phyloP scores from a whole-genome alignment of 805 yeast species.

The Candida ortonii region DNA sequence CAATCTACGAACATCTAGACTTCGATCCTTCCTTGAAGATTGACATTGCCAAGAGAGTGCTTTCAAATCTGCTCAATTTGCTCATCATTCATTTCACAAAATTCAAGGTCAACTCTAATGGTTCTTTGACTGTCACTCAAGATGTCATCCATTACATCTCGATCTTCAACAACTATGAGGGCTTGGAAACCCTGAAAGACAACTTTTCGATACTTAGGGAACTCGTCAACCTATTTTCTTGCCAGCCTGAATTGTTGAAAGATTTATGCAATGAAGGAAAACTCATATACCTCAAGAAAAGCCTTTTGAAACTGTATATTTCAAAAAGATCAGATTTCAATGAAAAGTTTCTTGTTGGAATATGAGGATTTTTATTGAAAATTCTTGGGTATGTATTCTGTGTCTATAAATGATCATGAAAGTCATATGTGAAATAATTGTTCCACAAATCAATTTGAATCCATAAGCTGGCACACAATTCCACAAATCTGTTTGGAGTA shows the following conservation, averaged over 20 bases:
- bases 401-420: no score
- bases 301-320: constrained; percentile 61
- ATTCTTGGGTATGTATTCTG: no score
- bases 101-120: constrained; percentile 72
- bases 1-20: constrained; percentile 35
- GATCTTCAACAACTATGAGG: constrained; percentile 23
- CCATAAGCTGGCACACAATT: constrained; percentile 3
- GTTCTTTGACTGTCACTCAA: constrained; percentile 78
- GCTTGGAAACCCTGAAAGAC: constrained; percentile 51
- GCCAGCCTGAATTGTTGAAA: constrained; percentile 73
- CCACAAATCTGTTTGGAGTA: constrained; percentile 3
- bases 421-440: no score
- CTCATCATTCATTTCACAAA: constrained; percentile 72
- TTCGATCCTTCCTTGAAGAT: constrained; percentile 24
- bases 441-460: not conserved
- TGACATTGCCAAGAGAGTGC: constrained; percentile 22
- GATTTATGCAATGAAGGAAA: constrained; percentile 82
- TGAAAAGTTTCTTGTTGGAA: constrained; percentile 38
- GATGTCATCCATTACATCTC: constrained; percentile 75
- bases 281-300: constrained; percentile 60
- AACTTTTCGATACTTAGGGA: constrained; percentile 56
- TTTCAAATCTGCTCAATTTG: constrained; percentile 40
- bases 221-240: constrained; percentile 79
- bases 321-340: constrained; percentile 69
- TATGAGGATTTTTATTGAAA: constrained; percentile 11